These are phyloP conservation scores for Clonostachys sp. DNA, from an alignment of 2,329 filamentous ascomycete species.

Conservation along the genomic window DNA sequence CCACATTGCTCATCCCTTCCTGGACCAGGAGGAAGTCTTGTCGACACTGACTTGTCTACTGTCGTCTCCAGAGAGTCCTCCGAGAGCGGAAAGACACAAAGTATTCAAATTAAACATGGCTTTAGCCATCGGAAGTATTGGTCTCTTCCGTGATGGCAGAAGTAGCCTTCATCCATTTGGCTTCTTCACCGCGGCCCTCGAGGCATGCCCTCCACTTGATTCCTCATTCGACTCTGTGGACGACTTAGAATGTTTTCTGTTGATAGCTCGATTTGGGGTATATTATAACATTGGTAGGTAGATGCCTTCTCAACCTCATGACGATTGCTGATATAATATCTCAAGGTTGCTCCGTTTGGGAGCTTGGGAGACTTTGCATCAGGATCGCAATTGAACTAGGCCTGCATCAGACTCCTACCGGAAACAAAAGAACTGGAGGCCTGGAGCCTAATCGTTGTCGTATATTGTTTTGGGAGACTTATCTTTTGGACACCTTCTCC, in stretches of 20 bases:
- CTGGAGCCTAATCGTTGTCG: neutral
- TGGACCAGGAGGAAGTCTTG: neutral
- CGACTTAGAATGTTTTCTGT: constrained; percentile 3
- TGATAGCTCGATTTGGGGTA: constrained; percentile 4
- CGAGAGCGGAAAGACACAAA: neutral
- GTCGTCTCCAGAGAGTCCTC: neutral
- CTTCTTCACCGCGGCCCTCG: constrained; percentile 5
- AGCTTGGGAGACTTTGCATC: constrained; percentile 3
- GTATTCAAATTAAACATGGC: constrained; percentile 4
- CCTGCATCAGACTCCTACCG: neutral
- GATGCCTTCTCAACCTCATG: neutral
- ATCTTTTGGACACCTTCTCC: constrained; percentile 3
- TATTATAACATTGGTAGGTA: constrained; percentile 4
- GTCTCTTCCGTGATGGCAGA: constrained; percentile 1
- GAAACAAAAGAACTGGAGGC: neutral
- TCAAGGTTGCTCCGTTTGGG: constrained; percentile 4
- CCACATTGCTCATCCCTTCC: neutral
- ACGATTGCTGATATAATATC: neutral
- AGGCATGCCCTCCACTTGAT: constrained; percentile 1
- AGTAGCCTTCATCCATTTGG: constrained; percentile 3
- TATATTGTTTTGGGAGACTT: constrained; percentile 4
- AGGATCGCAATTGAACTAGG: constrained; percentile 2
- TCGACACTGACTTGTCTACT: neutral
- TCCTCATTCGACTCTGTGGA: constrained; percentile 2
- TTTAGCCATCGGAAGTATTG: constrained; percentile 3